A percentile compares a stretch with the other conserved stretches of the same genome.
Conservation (phyloP, 495 filamentous ascomycete species). For the Usnea hakonensis region DNA sequence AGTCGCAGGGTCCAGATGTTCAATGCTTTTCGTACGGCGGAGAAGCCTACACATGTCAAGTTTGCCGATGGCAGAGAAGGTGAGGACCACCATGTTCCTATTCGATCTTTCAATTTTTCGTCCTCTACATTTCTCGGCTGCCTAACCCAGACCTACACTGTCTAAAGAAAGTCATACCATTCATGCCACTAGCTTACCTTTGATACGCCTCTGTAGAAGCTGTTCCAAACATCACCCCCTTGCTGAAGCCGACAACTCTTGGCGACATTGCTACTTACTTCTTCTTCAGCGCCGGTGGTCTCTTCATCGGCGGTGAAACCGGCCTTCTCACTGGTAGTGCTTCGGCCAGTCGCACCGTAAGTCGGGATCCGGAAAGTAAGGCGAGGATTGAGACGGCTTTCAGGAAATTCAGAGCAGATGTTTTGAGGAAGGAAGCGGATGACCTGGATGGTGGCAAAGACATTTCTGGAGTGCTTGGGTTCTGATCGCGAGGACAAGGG, state of each 20-base stretch:
- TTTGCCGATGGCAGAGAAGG: slow-evolving; percentile 54
- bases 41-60: slow-evolving; percentile 53
- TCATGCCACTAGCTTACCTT: background rate
- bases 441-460: slow-evolving; percentile 39
- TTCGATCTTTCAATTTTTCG: background rate
- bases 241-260: slow-evolving; percentile 47
- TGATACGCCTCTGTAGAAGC: slow-evolving; percentile 35
- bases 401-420: slow-evolving; percentile 52
- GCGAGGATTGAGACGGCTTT: slow-evolving; percentile 58
- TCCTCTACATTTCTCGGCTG: background rate
- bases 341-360: slow-evolving; percentile 44
- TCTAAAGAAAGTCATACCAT: too few relatives aligned
- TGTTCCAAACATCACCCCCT: slow-evolving; percentile 51
- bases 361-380: slow-evolving; percentile 44
- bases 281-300: slow-evolving; percentile 52
- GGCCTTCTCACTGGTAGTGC: slow-evolving; percentile 51
- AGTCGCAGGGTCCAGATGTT: slow-evolving; percentile 48
- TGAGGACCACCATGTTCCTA: slow-evolving; percentile 21
- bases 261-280: slow-evolving; percentile 57
- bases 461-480: background rate
- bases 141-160: too few relatives aligned
- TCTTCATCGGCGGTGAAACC: slow-evolving; percentile 57
- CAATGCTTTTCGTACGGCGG: slow-evolving; percentile 48
- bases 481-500: background rate
- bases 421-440: slow-evolving; percentile 50